Conservation (phyloP, 257 asterid species). For the Knoxia roxburghii region DNA sequence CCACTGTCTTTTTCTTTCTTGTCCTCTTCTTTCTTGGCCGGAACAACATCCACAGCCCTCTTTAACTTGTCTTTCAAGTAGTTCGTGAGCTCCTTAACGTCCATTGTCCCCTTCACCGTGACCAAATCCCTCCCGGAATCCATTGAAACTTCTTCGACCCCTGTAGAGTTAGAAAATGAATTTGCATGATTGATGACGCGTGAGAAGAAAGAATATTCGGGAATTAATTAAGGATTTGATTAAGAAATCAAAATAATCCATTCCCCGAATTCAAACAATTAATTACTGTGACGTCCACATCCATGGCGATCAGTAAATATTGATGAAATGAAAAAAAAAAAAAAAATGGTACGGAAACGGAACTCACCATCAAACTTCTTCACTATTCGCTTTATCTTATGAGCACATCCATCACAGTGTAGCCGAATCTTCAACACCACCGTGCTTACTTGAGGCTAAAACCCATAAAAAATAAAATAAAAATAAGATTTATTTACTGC, state of each 20-base stretch:
- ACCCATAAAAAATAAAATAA: neutral
- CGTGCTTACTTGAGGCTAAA: conserved; percentile 46
- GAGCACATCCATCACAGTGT: conserved; percentile 91
- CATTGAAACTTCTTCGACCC: conserved; percentile 48
- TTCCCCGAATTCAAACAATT: neutral
- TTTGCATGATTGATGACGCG: neutral
- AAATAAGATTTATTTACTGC: neutral
- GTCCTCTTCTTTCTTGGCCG: conserved; percentile 56
- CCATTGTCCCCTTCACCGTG: conserved; percentile 70
- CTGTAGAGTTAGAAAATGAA: conserved; percentile 24
- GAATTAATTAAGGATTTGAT: neutral
- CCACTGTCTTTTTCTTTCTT: conserved; percentile 50
- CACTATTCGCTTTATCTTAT: conserved; percentile 61
- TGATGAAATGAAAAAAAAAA: neutral
- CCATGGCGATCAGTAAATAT: too few relatives aligned
- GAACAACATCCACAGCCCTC: conserved; percentile 45
- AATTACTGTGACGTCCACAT: neutral
- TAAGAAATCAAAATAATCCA: neutral
- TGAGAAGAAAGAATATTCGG: neutral
- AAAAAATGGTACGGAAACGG: neutral
- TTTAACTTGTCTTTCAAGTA: conserved; percentile 66
- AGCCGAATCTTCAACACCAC: conserved; percentile 65
- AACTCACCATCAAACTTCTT: conserved; percentile 62
- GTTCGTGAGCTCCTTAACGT: conserved; percentile 49
- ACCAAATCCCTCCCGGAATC: conserved; percentile 66